A percentile compares a stretch with the other conserved stretches of the same genome.
Evolutionary conservation across 805 yeast genomes (phyloP).

Genomic region (Trichomonascus vanleenenianus): DNA sequence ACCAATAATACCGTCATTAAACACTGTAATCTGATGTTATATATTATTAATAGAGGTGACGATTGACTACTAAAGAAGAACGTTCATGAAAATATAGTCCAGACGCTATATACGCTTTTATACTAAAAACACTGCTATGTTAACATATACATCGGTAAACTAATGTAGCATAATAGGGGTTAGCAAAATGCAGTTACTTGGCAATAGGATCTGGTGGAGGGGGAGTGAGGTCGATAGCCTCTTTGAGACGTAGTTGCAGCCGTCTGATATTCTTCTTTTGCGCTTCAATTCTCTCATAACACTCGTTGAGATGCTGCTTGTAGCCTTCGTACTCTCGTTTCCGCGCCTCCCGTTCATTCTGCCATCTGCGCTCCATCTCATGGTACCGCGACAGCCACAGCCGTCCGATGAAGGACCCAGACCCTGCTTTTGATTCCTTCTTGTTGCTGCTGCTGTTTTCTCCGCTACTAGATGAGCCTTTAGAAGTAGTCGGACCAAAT

Average conservation of each 20-base stretch:
- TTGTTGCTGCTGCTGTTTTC: neutral
- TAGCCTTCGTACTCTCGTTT: conserved; percentile 3
- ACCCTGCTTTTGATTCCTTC: neutral
- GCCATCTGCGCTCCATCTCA: conserved; percentile 5
- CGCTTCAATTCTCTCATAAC: conserved; percentile 1
- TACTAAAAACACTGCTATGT: no score
- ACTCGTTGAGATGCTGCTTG: conserved; percentile 4
- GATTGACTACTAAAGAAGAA: no score
- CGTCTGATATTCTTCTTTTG: neutral
- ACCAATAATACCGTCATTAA: no score
- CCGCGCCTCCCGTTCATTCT: conserved; percentile 4
- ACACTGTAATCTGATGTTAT: no score
- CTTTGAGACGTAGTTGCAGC: neutral
- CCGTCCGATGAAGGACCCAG: conserved; percentile 1
- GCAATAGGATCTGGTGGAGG: no score
- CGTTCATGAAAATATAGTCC: no score
- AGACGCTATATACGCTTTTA: no score
- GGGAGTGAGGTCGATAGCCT: no score
- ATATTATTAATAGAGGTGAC: no score
- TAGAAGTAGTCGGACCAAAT: neutral
- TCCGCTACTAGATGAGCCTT: neutral
- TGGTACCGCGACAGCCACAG: conserved; percentile 2
- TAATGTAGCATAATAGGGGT: no score
- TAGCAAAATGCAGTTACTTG: no score
- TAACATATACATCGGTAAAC: no score